These are phyloP conservation scores for Erodium maritimum DNA, from an alignment of 345 rosid species.

Conservation along the genomic window DNA sequence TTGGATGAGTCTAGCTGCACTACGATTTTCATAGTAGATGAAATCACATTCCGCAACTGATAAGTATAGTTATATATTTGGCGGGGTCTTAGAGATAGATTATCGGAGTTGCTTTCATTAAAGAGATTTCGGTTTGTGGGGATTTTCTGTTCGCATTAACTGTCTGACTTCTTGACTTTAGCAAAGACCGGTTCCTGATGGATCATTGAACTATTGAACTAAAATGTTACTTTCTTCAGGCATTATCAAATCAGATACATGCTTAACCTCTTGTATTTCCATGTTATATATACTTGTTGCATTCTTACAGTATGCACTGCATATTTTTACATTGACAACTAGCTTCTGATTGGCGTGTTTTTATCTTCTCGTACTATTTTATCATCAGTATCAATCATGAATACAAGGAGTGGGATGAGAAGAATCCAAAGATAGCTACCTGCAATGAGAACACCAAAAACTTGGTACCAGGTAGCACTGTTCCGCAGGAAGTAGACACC, in stretches of 20 bases:
- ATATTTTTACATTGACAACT: neutral
- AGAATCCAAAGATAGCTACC: slow-evolving; percentile 60
- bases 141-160: too few species aligned
- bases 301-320: neutral
- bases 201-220: neutral
- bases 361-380: slow-evolving; percentile 5
- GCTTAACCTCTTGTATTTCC: neutral
- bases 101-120: too few species aligned
- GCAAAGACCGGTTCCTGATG: neutral
- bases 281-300: neutral
- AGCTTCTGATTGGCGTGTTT: slow-evolving; percentile 1
- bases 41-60: neutral
- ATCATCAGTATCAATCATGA: slow-evolving; percentile 64
- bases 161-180: neutral
- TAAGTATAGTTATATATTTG: too few species aligned
- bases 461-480: slow-evolving; percentile 56
- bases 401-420: slow-evolving; percentile 73
- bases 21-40: neutral
- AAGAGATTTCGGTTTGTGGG: too few species aligned
- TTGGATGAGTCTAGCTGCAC: neutral
- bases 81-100: too few species aligned
- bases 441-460: slow-evolving; percentile 74
- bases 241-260: neutral
- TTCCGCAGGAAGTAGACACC: slow-evolving; percentile 63
- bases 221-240: neutral